Evolutionary conservation across 2,329 filamentous ascomycete species (phyloP).

Genomic region (Diaporthe helianthi): DNA sequence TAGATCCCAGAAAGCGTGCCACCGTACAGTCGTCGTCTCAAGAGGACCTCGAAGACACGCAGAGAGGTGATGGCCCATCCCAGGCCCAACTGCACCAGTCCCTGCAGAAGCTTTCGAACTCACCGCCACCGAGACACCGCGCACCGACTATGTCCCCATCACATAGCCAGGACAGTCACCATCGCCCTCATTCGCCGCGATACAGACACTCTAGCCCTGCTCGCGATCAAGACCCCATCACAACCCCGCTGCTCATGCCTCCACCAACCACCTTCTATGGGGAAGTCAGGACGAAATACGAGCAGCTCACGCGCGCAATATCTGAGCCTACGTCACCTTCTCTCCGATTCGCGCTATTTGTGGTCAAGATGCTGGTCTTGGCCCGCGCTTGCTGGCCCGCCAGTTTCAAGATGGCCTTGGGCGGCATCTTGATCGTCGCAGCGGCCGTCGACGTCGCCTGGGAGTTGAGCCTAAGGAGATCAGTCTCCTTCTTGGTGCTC

Average conservation of each 20-base stretch:
- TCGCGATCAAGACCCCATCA: slow-evolving; percentile 32
- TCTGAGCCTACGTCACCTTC: slow-evolving; percentile 35
- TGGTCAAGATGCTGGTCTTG: slow-evolving; percentile 71
- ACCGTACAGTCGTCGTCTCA: slow-evolving; percentile 43
- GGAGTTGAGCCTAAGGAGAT: slow-evolving; percentile 27
- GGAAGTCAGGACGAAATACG: slow-evolving; percentile 40
- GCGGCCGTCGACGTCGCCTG: slow-evolving; percentile 69
- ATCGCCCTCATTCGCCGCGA: slow-evolving; percentile 34
- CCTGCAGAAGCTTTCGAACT: slow-evolving; percentile 43
- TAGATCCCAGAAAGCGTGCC: slow-evolving; percentile 46
- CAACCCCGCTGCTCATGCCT: slow-evolving; percentile 57
- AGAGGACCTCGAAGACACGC: slow-evolving; percentile 41
- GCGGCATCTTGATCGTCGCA: slow-evolving; percentile 71
- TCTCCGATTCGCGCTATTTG: slow-evolving; percentile 67
- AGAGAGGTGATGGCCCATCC: slow-evolving; percentile 39
- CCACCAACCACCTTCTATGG: slow-evolving; percentile 51
- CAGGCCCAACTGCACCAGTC: slow-evolving; percentile 41
- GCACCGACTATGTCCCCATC: slow-evolving; percentile 48
- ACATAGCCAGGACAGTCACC: slow-evolving; percentile 48
- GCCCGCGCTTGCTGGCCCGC: slow-evolving; percentile 75
- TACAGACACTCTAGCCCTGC: slow-evolving; percentile 32
- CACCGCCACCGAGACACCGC: slow-evolving; percentile 42
- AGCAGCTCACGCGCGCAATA: slow-evolving; percentile 1
- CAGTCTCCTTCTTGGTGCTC: slow-evolving; percentile 19
- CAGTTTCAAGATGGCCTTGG: slow-evolving; percentile 67